Evolutionary conservation across 2,329 filamentous ascomycete genomes (phyloP).

Genomic region (Trichoderma polysporum): DNA sequence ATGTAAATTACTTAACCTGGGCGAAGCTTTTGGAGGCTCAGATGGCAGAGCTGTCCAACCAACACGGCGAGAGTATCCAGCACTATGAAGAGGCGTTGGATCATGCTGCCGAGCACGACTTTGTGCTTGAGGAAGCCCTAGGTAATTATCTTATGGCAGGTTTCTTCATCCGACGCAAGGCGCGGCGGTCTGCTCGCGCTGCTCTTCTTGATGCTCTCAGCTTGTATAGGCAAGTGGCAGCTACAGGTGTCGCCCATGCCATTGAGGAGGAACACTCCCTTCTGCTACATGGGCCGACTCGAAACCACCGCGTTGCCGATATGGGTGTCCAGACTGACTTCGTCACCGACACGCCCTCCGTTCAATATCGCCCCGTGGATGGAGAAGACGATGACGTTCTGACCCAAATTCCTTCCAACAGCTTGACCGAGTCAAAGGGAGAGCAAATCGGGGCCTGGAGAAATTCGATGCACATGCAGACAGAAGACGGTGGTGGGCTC

Average conservation of each 20-base stretch:
- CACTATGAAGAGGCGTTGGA: constrained; percentile 71
- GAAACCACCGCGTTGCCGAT: constrained; percentile 60
- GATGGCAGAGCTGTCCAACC: constrained; percentile 59
- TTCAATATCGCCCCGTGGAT: constrained; percentile 51
- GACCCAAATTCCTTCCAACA: constrained; percentile 33
- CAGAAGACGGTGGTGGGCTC: constrained; percentile 60
- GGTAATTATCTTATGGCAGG: constrained; percentile 73
- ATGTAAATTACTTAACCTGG: constrained; percentile 72
- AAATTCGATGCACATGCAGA: constrained; percentile 54
- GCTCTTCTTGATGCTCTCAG: constrained; percentile 66
- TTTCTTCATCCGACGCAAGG: constrained; percentile 64
- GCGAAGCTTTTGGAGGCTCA: constrained; percentile 67
- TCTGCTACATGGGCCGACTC: constrained; percentile 61
- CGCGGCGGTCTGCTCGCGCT: constrained; percentile 67
- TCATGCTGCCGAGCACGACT: constrained; percentile 66
- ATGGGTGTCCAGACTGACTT: constrained; percentile 70
- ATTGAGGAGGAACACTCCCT: constrained; percentile 68
- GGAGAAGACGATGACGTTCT: constrained; percentile 46
- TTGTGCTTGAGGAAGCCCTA: constrained; percentile 69
- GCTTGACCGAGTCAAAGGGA: constrained; percentile 52
- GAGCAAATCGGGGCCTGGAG: constrained; percentile 64
- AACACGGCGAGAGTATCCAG: constrained; percentile 59
- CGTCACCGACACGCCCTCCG: constrained; percentile 53
- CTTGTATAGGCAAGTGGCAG: constrained; percentile 68
- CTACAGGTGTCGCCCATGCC: constrained; percentile 65